phyloP scores from a whole-genome alignment of 139 green algal species.

The Tetradesmus obliquus region DNA sequence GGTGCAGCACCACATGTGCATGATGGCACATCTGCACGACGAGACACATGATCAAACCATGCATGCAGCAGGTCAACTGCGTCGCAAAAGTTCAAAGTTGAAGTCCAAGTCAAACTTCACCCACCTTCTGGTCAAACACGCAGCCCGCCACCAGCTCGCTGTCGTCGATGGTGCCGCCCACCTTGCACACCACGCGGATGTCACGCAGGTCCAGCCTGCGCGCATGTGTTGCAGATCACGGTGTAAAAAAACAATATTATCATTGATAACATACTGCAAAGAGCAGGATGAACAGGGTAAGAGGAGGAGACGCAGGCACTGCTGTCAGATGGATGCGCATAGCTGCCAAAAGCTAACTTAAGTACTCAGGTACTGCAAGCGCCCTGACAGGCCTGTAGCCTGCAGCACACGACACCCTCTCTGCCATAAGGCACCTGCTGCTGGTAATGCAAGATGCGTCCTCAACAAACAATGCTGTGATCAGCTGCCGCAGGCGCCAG shows the following conservation, averaged over 20 bases:
- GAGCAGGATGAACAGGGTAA: too few relatives aligned
- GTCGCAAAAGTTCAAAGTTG: neutral
- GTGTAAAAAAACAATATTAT: neutral
- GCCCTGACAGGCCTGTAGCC: too few relatives aligned
- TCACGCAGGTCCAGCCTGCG: constrained; percentile 93
- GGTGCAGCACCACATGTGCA: neutral
- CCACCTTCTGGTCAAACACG: constrained; percentile 95
- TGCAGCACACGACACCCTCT: neutral
- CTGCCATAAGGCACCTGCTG: neutral
- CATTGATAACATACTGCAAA: too few relatives aligned
- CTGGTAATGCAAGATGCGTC: neutral
- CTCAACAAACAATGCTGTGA: neutral
- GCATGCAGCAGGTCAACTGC: neutral
- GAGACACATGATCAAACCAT: neutral
- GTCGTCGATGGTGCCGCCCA: constrained; percentile 98
- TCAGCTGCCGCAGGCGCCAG: neutral
- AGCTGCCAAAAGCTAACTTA: too few relatives aligned
- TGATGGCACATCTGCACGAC: too few relatives aligned
- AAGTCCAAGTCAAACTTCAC: neutral
- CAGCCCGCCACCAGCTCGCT: constrained; percentile 94
- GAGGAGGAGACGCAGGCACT: too few relatives aligned
- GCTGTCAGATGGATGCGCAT: too few relatives aligned
- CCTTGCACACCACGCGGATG: constrained; percentile 94
- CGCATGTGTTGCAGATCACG: constrained; percentile 26
- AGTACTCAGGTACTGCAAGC: too few relatives aligned